Evolutionary conservation across 2,329 filamentous ascomycete genomes (phyloP).

Genomic region (Bipolaris bicolor): DNA sequence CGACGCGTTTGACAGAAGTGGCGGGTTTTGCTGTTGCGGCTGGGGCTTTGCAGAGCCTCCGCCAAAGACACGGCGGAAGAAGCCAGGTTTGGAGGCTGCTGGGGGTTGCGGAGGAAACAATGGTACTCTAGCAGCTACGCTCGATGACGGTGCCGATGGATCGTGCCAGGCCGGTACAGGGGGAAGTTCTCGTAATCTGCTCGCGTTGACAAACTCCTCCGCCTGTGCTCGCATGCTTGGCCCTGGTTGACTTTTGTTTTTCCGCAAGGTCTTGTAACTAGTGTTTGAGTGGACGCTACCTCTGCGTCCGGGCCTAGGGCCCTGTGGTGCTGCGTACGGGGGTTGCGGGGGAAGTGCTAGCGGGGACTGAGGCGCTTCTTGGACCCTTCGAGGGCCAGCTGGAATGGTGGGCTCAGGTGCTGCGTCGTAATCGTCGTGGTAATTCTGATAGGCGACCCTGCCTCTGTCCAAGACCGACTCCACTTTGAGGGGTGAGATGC

Average conservation of each 20-base stretch:
- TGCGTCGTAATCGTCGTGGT: slow-evolving; percentile 72
- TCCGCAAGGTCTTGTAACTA: slow-evolving; percentile 50
- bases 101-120: slow-evolving; percentile 49
- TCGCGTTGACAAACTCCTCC: slow-evolving; percentile 57
- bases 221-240: slow-evolving; percentile 54
- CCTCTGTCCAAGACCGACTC: slow-evolving; percentile 54
- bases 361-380: slow-evolving; percentile 51
- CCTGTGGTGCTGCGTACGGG: slow-evolving; percentile 47
- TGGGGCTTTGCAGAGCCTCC: slow-evolving; percentile 63
- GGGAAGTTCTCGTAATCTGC: slow-evolving; percentile 51
- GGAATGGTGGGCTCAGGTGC: slow-evolving; percentile 87
- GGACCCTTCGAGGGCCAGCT: slow-evolving; percentile 71
- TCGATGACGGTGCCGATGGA: slow-evolving; percentile 60
- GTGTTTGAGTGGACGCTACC: slow-evolving; percentile 66
- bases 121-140: slow-evolving; percentile 59
- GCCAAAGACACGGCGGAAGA: slow-evolving; percentile 92
- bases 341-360: slow-evolving; percentile 48
- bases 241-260: slow-evolving; percentile 52
- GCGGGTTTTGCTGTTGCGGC: slow-evolving; percentile 37
- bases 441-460: slow-evolving; percentile 51
- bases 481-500: slow-evolving; percentile 41
- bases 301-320: slow-evolving; percentile 58
- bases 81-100: slow-evolving; percentile 73
- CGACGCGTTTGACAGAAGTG: slow-evolving; percentile 20
- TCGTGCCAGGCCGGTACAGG: slow-evolving; percentile 55